phyloP scores from a whole-genome alignment of 2,329 filamentous ascomycete genomes.

The Didymella arachidicola region DNA sequence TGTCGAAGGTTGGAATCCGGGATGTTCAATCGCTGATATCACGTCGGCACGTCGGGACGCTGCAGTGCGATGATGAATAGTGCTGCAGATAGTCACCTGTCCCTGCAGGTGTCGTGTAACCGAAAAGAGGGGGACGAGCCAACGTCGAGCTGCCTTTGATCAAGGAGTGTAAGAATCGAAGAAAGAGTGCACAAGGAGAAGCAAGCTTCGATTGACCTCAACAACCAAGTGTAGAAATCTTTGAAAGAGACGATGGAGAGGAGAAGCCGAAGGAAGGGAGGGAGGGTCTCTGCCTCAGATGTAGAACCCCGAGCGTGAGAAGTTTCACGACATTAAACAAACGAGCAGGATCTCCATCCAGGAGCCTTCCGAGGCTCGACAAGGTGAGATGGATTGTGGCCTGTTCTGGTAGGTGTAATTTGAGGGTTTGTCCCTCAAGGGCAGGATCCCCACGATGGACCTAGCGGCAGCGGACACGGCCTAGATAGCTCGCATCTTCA shows the following conservation, averaged over 20 bases:
- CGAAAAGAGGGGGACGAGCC: constrained; percentile 23
- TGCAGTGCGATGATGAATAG: constrained; percentile 24
- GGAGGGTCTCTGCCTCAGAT: constrained; percentile 26
- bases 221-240: constrained; percentile 25
- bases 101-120: constrained; percentile 36
- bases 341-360: constrained; percentile 39
- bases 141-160: constrained; percentile 24
- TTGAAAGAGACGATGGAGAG: constrained; percentile 24
- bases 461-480: constrained; percentile 20
- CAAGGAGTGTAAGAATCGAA: constrained; percentile 22
- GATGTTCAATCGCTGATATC: constrained; percentile 12
- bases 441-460: constrained; percentile 15
- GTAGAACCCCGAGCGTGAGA: constrained; percentile 22
- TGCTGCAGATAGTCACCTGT: constrained; percentile 29
- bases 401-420: constrained; percentile 21
- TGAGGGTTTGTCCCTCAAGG: constrained; percentile 15
- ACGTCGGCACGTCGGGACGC: constrained; percentile 13
- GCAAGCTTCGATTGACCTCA: constrained; percentile 13
- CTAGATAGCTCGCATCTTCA: constrained; percentile 16
- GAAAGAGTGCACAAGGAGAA: constrained; percentile 31
- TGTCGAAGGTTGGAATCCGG: constrained; percentile 29
- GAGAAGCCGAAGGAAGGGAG: constrained; percentile 1
- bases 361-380: constrained; percentile 24
- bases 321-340: constrained; percentile 42
- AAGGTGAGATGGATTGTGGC: constrained; percentile 13